Conservation (phyloP, 352 stramenopile species). For the Phytopythium cucurbitacearum region DNA sequence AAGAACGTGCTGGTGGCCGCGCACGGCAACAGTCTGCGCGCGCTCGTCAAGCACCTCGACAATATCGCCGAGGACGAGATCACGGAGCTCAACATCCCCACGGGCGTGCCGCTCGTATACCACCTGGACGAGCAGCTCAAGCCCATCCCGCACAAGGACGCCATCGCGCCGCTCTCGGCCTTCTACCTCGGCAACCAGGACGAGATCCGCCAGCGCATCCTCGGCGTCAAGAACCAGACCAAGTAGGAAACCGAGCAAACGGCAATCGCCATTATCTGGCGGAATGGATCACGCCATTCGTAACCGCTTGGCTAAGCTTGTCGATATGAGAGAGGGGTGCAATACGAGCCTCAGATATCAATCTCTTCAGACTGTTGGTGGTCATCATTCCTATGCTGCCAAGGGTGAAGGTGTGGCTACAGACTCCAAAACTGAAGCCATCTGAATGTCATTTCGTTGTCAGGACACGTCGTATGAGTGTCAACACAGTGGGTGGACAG, state of each 20-base stretch:
- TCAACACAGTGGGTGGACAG: no score
- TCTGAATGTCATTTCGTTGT: no score
- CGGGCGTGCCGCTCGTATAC: slow-evolving; percentile 86
- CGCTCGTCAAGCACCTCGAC: slow-evolving; percentile 94
- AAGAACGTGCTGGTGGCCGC: slow-evolving; percentile 95
- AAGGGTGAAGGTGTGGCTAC: no score
- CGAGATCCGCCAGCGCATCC: slow-evolving; percentile 95
- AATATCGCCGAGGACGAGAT: slow-evolving; percentile 91
- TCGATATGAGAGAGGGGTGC: no score
- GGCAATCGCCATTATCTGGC: no score
- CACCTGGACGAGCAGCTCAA: slow-evolving; percentile 85
- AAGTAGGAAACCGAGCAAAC: slow-evolving; percentile 59
- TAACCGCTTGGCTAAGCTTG: no score
- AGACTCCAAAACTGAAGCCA: no score
- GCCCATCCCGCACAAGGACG: slow-evolving; percentile 76
- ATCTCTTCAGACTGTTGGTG: no score
- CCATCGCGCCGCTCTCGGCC: slow-evolving; percentile 78
- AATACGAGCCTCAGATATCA: no score
- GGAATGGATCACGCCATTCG: no score
- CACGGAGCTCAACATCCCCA: slow-evolving; percentile 94
- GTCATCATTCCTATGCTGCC: no score
- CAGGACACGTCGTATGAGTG: no score
- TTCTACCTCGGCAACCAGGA: slow-evolving; percentile 94
- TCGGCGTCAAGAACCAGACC: slow-evolving; percentile 97
- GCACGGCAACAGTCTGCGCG: slow-evolving; percentile 92